Base-by-base conservation (phyloP, 306 rosid species). In the Cicer judaicum region DNA sequence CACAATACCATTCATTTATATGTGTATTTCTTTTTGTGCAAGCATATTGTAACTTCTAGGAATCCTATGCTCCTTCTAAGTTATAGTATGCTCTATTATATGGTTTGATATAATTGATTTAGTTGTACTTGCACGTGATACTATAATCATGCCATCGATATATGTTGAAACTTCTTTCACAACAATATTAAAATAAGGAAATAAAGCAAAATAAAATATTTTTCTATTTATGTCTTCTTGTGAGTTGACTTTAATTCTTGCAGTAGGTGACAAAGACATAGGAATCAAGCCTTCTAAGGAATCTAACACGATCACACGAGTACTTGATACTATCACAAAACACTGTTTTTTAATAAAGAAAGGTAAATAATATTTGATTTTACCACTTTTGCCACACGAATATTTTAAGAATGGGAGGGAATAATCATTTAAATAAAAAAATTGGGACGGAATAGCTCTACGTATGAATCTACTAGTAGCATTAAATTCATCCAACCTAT, bases 51-150 rank as follows among this genome's bases (percentile, higher is more conserved):
- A 29, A 29, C 5, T 56, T 79, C 62, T 65, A 16, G 64, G 79
- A 73, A 79, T 79, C 78, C 82, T 71, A 78, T 78, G 82, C 82
- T 71, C 12, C 55, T 60, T 15, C 71, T 3, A 78, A n/a, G 49
- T 42, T 71, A 11, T 12, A 77, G 16, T 69, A 78, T 64, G 44
- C 69, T 60, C 34, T 41, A 39, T 70, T 50, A 55, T 29, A 70
- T 78, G 56, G 12, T 44, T 70, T 78, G 11, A 40, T 4, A 29
- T 29, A 29, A 29, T 29, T 29, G 5, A 29, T 29, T 29, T 29
- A 29, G 36, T 29, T 70, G 50, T 62, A 14, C 6, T 62, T 41
- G 67, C 77, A 61, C 77, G 77, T 78, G 81, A 49, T 70, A 19
- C 18, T 49, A 8, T 68, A 55, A 68, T 3, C 50, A 67, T 56